A percentile compares a stretch with the other conserved stretches of the same genome.
Evolutionary conservation across 805 yeast genomes (phyloP).

Genomic region (Candida palmyrensis): DNA sequence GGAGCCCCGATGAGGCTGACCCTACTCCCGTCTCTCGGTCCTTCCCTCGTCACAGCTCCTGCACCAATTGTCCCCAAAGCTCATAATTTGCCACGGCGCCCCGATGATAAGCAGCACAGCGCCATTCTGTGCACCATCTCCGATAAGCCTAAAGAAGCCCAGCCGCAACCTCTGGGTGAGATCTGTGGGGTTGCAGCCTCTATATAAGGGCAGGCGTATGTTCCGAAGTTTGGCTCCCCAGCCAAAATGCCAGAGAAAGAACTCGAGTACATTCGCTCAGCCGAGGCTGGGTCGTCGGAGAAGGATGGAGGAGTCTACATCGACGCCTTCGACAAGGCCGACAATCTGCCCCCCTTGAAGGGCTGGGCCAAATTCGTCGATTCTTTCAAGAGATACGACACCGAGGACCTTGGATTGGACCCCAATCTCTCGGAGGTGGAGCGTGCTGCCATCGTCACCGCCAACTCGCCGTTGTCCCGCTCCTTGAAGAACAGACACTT

Average conservation of each 20-base stretch:
- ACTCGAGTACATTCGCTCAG: slow-evolving; percentile 1
- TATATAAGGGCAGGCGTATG: too few relatives aligned
- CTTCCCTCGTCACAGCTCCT: too few relatives aligned
- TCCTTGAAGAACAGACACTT: slow-evolving; percentile 53
- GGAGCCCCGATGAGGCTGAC: too few relatives aligned
- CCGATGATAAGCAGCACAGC: too few relatives aligned
- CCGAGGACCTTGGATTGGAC: slow-evolving; percentile 7
- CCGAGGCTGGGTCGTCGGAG: neutral
- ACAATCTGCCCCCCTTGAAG: neutral
- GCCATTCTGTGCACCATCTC: too few relatives aligned
- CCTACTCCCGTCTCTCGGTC: too few relatives aligned
- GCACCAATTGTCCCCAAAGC: too few relatives aligned
- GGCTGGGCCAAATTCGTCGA: neutral
- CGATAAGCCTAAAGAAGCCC: too few relatives aligned
- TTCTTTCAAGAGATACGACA: slow-evolving; percentile 1
- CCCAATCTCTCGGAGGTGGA: slow-evolving; percentile 21
- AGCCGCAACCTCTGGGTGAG: too few relatives aligned
- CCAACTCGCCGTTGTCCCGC: slow-evolving; percentile 54
- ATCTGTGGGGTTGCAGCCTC: too few relatives aligned
- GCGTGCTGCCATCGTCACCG: slow-evolving; percentile 27
- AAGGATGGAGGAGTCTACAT: slow-evolving; percentile 2
- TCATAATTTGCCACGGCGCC: too few relatives aligned
- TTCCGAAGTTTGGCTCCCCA: neutral
- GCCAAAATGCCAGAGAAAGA: slow-evolving; percentile 2
- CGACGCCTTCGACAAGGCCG: neutral